phyloP scores from a whole-genome alignment of 2,329 filamentous ascomycete species.

The Colletotrichum coccodes region DNA sequence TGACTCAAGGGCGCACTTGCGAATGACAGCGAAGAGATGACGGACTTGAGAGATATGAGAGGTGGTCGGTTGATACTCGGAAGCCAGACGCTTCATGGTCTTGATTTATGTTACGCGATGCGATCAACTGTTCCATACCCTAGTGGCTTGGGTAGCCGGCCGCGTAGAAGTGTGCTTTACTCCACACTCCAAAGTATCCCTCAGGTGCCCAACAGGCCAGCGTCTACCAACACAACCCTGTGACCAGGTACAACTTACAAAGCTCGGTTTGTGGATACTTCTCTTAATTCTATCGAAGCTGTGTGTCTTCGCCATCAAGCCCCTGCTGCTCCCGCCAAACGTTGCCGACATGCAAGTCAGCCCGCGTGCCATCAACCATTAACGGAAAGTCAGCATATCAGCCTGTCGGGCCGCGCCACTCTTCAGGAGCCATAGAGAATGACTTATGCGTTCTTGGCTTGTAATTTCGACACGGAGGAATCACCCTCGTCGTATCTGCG shows the following conservation, averaged over 20 bases:
- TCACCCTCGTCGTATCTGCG: not conserved
- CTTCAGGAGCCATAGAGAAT: not conserved
- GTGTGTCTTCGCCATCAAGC: not conserved
- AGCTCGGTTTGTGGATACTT: not conserved
- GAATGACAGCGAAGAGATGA: not conserved
- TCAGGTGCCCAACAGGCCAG: not conserved
- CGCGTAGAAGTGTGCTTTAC: not conserved
- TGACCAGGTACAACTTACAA: not conserved
- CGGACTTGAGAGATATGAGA: not conserved
- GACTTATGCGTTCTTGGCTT: not conserved
- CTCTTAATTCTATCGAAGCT: not conserved
- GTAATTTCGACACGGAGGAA: not conserved
- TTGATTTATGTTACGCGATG: not conserved
- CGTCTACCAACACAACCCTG: not conserved
- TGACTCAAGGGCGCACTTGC: not conserved
- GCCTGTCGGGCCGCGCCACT: slow-evolving; percentile 1
- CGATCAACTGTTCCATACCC: not conserved
- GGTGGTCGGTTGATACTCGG: not conserved
- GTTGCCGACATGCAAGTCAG: slow-evolving; percentile 3
- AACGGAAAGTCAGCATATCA: not conserved
- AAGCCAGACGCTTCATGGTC: not conserved
- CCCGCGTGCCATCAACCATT: not conserved
- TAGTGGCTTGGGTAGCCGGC: not conserved
- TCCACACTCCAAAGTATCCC: not conserved
- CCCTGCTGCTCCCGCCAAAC: not conserved